Evolutionary conservation across 1,284 basidiomycete species (phyloP).

Genomic region (Paramarasmius palmivorus): DNA sequence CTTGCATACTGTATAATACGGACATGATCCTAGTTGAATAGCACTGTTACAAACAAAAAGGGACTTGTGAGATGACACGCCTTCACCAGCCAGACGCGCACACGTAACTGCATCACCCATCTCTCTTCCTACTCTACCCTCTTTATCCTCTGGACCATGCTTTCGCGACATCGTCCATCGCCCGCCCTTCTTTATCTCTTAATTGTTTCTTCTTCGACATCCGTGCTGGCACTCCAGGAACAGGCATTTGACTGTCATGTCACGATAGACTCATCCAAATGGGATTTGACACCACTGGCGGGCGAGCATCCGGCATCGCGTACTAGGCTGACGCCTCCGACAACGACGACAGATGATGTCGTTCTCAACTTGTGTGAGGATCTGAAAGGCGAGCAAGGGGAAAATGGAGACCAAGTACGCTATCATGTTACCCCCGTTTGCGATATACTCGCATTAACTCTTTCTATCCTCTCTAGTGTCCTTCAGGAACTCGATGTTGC

Average conservation of each 20-base stretch:
- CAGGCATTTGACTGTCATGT: slow-evolving; percentile 55
- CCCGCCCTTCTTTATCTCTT: slow-evolving; percentile 18
- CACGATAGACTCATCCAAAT: slow-evolving; percentile 45
- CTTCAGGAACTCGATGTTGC: slow-evolving; percentile 66
- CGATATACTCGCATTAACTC: not conserved
- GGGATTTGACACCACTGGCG: slow-evolving; percentile 57
- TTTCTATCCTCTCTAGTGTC: slow-evolving; percentile 53
- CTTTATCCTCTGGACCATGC: slow-evolving; percentile 14
- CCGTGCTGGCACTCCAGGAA: slow-evolving; percentile 38
- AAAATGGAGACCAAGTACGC: slow-evolving; percentile 69
- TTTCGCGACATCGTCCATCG: slow-evolving; percentile 23
- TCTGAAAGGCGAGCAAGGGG: slow-evolving; percentile 44
- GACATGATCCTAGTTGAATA: no score
- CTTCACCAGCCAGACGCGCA: no score
- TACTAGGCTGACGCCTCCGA: slow-evolving; percentile 50
- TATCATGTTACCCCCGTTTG: slow-evolving; percentile 1
- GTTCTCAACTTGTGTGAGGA: slow-evolving; percentile 65
- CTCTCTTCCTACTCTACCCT: no score
- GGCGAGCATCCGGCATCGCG: slow-evolving; percentile 48
- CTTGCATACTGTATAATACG: no score
- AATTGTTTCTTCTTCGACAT: slow-evolving; percentile 32
- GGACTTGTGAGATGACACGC: no score
- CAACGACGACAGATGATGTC: slow-evolving; percentile 45
- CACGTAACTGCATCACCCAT: no score
- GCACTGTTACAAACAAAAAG: no score